Conservation (phyloP, 495 filamentous ascomycete species). For the Penicillium flavigenum region DNA sequence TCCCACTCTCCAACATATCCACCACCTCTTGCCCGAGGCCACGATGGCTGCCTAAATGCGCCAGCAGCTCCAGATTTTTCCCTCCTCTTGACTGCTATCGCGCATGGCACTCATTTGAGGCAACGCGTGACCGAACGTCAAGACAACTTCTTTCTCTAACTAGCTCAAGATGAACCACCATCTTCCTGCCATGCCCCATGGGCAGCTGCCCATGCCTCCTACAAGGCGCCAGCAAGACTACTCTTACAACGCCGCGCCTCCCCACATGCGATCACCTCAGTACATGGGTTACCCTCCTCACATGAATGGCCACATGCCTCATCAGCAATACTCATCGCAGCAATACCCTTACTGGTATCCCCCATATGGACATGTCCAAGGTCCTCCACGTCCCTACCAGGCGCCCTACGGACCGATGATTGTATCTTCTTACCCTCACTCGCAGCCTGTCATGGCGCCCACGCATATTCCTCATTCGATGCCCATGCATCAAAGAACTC, state of each 20-base stretch:
- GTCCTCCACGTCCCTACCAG: conserved; percentile 40
- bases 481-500: conserved; percentile 40
- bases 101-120: conserved; percentile 49
- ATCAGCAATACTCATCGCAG: conserved; percentile 43
- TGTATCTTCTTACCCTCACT: conserved; percentile 49
- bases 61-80: conserved; percentile 22
- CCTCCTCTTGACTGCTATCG: conserved; percentile 25
- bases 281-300: conserved; percentile 50
- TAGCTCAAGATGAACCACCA: conserved; percentile 57
- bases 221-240: conserved; percentile 52
- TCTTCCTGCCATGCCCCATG: conserved; percentile 53
- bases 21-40: conserved; percentile 12
- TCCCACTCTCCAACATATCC: conserved; percentile 7
- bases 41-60: conserved; percentile 43
- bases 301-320: conserved; percentile 47
- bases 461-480: conserved; percentile 39
- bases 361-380: conserved; percentile 49
- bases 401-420: conserved; percentile 50
- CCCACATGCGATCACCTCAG: conserved; percentile 47
- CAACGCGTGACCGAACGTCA: conserved; percentile 45
- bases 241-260: conserved; percentile 44
- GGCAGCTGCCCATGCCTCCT: conserved; percentile 54
- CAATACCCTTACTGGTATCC: conserved; percentile 50
- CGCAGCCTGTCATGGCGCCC: conserved; percentile 45
- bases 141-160: conserved; percentile 38